Base-by-base conservation (phyloP, 2,329 filamentous ascomycete genomes). In the Penicillium sumatraense region DNA sequence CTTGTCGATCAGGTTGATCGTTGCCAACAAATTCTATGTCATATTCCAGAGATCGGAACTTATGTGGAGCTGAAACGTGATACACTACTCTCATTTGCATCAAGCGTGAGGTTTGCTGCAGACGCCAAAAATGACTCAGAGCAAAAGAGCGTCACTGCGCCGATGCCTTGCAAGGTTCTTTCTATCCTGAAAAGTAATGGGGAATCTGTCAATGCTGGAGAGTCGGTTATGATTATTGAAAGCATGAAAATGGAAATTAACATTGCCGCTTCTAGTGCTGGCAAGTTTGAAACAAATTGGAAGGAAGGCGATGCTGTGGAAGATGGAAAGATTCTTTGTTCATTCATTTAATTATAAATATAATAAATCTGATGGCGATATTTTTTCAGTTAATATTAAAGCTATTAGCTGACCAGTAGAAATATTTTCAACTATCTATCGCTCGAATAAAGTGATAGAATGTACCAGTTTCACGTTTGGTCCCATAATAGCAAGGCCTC, bases 221-320 rank as follows among this genome's bases (percentile, higher is more conserved):
- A 74, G 4, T 59, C 57, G 2, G 69, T 71, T 2, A 69, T 74
- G 66, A 66, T 73, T 0, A 65, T 72, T 48, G 72, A 79, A 65
- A 78, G 76, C 44, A 80, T 79, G 76, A 80, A 75, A 64, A 75
- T 74, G 72, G 73, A 75, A 57, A 69, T 74, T 27, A 73, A 60
- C 18, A 72, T 75, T 11, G 66, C 64, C 5, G 51, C 63, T 2
- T 61, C 52, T 3, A 59, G 56, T 3, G 7, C 40, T 3, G 72
- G 72, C 11, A 66, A 59, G 45, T 71, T 75, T 38, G 51, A 62
- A 14, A 67, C 62, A 1, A 55, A 48, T 2, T 65, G 66, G 57
- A 69, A 66, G 53, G 54, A 62, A 14, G 70, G 70, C 1, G 68
- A 70, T 59, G 68, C 70, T 1, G 70, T 74, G 2, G 67, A 70